These are phyloP conservation scores for Parietichytrium sp. DNA, from an alignment of 108 stramenopile genomes.

Conservation along the genomic window DNA sequence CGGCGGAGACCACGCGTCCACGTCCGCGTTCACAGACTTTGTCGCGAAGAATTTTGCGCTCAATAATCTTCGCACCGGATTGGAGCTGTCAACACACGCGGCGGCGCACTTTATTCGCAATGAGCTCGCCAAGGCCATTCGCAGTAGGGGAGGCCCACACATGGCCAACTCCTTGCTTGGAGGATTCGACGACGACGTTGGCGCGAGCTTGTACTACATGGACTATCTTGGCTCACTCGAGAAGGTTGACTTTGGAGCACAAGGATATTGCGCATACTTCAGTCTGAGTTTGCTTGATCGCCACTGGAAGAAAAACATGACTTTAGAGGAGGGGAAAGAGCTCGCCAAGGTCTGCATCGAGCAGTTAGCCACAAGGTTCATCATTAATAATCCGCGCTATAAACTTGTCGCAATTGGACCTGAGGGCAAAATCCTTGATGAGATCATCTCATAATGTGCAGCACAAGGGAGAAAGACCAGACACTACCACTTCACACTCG, in stretches of 20 bases:
- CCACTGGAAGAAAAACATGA: slow-evolving; percentile 55
- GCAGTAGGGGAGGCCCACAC: slow-evolving; percentile 61
- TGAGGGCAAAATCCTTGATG: background rate
- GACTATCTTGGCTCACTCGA: slow-evolving; percentile 65
- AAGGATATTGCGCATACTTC: slow-evolving; percentile 63
- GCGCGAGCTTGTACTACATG: slow-evolving; percentile 53
- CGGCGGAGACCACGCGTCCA: background rate
- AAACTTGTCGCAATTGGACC: slow-evolving; percentile 53
- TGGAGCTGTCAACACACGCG: slow-evolving; percentile 51
- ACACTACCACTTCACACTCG: no score
- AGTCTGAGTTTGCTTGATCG: slow-evolving; percentile 59
- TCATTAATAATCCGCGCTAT: slow-evolving; percentile 63
- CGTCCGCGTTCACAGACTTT: slow-evolving; percentile 55
- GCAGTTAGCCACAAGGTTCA: slow-evolving; percentile 62
- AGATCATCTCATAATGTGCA: no score
- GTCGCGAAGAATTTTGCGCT: slow-evolving; percentile 61
- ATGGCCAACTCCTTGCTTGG: slow-evolving; percentile 63
- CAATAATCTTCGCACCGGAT: slow-evolving; percentile 61
- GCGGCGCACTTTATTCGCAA: slow-evolving; percentile 62
- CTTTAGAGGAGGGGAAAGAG: slow-evolving; percentile 54
- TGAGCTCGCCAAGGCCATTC: slow-evolving; percentile 53
- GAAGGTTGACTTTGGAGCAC: slow-evolving; percentile 62
- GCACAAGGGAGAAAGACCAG: no score
- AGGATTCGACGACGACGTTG: slow-evolving; percentile 56
- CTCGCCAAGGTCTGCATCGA: slow-evolving; percentile 57